phyloP scores from a whole-genome alignment of 768 basidiomycete genomes.

The Calocera viscosa region DNA sequence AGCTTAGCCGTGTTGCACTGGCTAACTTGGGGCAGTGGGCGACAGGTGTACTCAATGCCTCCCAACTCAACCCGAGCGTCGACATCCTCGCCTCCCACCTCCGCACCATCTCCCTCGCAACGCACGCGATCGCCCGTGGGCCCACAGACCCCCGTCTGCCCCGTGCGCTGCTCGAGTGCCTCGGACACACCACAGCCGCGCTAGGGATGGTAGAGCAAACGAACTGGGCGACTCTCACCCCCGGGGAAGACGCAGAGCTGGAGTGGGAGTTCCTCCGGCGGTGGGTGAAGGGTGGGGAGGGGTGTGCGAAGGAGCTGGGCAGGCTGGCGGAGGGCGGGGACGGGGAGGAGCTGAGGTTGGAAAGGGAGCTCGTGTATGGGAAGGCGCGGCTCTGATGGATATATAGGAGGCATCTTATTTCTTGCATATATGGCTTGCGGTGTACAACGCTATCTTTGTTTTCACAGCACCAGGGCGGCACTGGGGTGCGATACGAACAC shows the following conservation, averaged over 20 bases:
- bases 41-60: conserved; percentile 18
- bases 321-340: conserved; percentile 18
- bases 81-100: neutral
- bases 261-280: conserved; percentile 44
- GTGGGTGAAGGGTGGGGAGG: conserved; percentile 35
- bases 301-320: neutral
- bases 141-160: conserved; percentile 34
- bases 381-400: neutral
- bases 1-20: neutral
- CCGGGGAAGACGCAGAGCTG: conserved; percentile 20
- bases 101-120: neutral
- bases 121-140: conserved; percentile 26
- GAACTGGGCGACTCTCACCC: conserved; percentile 38
- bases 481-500: no score
- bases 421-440: neutral
- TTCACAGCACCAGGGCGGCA: neutral
- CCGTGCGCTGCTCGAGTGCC: conserved; percentile 46
- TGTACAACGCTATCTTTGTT: neutral
- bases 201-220: conserved; percentile 57
- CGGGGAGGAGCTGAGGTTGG: conserved; percentile 21
- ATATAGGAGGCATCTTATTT: neutral
- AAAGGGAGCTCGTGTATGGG: neutral
- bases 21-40: neutral
- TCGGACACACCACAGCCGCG: conserved; percentile 43
- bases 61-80: neutral